Evolutionary conservation across 805 yeast genomes (phyloP), one percentile per base, ranked within the genome.

Genomic region (Starmerella gropengiesseri): DNA sequence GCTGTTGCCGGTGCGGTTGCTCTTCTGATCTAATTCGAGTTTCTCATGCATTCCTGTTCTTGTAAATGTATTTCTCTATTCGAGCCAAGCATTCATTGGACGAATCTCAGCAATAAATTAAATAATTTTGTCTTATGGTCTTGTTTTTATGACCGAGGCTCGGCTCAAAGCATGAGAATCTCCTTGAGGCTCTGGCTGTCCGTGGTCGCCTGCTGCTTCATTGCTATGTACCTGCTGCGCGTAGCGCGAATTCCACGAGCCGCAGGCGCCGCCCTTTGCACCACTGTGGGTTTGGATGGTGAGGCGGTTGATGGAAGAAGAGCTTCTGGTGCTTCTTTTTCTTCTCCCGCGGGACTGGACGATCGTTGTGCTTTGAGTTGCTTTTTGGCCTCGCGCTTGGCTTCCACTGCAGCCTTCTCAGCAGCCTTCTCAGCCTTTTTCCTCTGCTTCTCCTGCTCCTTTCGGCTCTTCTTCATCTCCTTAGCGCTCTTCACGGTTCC

Each of bases 151-250:
- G 11, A 23, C 7, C 11, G 7, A 8, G 26, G 7, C 26, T 11
- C 26, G 7, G 11, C 7, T 7, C 26, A 45, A 11, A 86, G 74
- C 96, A 89, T 89, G 58, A 89, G 83, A 45, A 89, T 89, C 62
- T 89, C 97, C 53, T 83, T 85, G 48, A 89, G 69, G 12, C 95
- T 86, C 60, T 84, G 78, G 2, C 81, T 72, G 59, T 89, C 97
- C 77, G 81, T 74, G 0, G 87, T 85, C 1, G 96, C 89, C 9
- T 94, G 91, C 55, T 91, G 73, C 60, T 89, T 89, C 60, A 86
- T 94, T 51, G 72, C 79, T 43, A 89, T 87, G 79, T 85, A 87
- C 60, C 75, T 79, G 18, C 93, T 78, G 60, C 97, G 74, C 4
- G 81, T 81, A 1, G 93, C 78, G 37, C 76, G 59, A 55, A 81